These are phyloP conservation scores for Candida dendrica DNA, from an alignment of 805 yeast species.

Conservation along the genomic window DNA sequence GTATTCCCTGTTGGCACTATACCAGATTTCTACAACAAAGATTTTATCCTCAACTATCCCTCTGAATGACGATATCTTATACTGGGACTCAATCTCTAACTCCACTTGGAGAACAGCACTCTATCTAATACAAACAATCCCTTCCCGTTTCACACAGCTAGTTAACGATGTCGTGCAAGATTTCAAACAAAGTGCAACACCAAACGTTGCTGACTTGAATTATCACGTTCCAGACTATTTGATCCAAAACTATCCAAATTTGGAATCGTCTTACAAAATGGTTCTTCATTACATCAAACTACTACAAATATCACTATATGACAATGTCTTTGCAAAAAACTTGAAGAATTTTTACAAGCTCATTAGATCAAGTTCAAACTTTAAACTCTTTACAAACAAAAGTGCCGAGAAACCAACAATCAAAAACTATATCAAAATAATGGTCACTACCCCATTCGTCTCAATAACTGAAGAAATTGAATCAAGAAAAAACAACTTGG, in stretches of 20 bases:
- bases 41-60: constrained; percentile 36
- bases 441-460: constrained; percentile 30
- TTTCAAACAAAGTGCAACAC: constrained; percentile 10
- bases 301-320: constrained; percentile 10
- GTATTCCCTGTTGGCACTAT: constrained; percentile 26
- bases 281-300: constrained; percentile 7
- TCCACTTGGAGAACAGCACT: constrained; percentile 25
- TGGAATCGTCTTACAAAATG: constrained; percentile 6
- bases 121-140: constrained; percentile 35
- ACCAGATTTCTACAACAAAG: constrained; percentile 26
- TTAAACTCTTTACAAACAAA: constrained; percentile 10
- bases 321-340: constrained; percentile 11
- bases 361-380: constrained; percentile 20
- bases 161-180: constrained; percentile 19
- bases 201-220: constrained; percentile 5
- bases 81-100: constrained; percentile 34
- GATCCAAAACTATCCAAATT: constrained; percentile 4
- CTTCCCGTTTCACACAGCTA: constrained; percentile 16
- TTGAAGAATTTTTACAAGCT: constrained; percentile 12
- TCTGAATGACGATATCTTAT: constrained; percentile 34
- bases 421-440: constrained; percentile 19
- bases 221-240: constrained; percentile 5
- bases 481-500: constrained; percentile 15
- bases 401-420: constrained; percentile 2
- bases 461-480: constrained; percentile 24